These are phyloP conservation scores for Pseudogymnoascus sp. DNA, from an alignment of 2,329 filamentous ascomycete species.

Conservation along the genomic window DNA sequence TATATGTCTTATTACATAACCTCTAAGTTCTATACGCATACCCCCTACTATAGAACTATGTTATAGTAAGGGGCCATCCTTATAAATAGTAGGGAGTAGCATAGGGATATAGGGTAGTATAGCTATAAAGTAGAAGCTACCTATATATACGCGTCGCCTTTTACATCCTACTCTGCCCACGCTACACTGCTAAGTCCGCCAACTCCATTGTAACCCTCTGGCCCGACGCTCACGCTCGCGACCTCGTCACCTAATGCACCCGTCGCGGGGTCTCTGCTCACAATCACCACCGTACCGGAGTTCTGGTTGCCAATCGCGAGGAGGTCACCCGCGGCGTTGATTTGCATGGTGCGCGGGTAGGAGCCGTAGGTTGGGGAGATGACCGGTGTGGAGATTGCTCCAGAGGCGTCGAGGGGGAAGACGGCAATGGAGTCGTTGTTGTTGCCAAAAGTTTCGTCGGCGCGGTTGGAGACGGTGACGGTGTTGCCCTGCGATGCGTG, in stretches of 20 bases:
- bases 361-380: constrained; percentile 35
- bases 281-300: constrained; percentile 32
- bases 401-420: constrained; percentile 29
- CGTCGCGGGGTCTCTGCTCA: constrained; percentile 31
- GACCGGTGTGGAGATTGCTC: constrained; percentile 31
- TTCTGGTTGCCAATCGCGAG: constrained; percentile 37
- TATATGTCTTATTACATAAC: no score
- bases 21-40: no score
- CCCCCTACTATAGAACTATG: no score
- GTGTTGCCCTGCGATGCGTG: constrained; percentile 36
- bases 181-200: constrained; percentile 40
- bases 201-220: constrained; percentile 35
- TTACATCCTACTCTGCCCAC: constrained; percentile 37
- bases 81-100: no score
- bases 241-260: constrained; percentile 34
- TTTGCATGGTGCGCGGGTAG: constrained; percentile 36
- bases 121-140: not conserved
- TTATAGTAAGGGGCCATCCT: no score
- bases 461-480: constrained; percentile 53
- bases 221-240: constrained; percentile 33
- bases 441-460: constrained; percentile 46
- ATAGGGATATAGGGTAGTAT: no score
- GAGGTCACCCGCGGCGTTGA: constrained; percentile 34
- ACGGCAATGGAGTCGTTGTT: constrained; percentile 37
- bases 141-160: not conserved